phyloP scores from a whole-genome alignment of 2,329 filamentous ascomycete species.

The Tolypocladium guangdongense region DNA sequence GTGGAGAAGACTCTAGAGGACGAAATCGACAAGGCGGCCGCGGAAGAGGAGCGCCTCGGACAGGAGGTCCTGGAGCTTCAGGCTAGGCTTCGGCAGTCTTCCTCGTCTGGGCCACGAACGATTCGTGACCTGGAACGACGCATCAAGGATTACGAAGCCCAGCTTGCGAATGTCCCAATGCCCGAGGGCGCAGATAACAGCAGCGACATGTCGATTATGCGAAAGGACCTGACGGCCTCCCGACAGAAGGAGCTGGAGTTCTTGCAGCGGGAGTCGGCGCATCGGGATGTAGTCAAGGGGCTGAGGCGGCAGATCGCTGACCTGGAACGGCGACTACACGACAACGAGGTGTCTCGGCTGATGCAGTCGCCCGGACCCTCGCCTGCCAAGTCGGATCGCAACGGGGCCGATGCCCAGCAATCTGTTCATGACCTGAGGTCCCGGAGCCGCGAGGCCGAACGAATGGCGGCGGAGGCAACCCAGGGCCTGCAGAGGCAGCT shows the following conservation, averaged over 20 bases:
- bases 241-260: conserved; percentile 56
- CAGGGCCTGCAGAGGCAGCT: conserved; percentile 44
- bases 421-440: conserved; percentile 44
- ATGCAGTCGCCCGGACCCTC: conserved; percentile 34
- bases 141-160: conserved; percentile 42
- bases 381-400: conserved; percentile 31
- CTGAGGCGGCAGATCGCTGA: conserved; percentile 56
- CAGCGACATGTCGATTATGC: conserved; percentile 48
- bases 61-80: conserved; percentile 44
- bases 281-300: conserved; percentile 50
- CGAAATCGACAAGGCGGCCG: conserved; percentile 54
- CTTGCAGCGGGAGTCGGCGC: conserved; percentile 52
- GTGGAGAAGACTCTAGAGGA: conserved; percentile 54
- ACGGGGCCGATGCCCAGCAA: conserved; percentile 39
- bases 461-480: conserved; percentile 27
- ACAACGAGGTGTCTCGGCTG: conserved; percentile 45
- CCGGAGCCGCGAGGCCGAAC: conserved; percentile 39
- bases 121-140: conserved; percentile 55
- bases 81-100: conserved; percentile 31
- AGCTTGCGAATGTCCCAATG: conserved; percentile 22
- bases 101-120: conserved; percentile 40
- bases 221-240: conserved; percentile 50
- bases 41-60: conserved; percentile 53
- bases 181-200: conserved; percentile 29
- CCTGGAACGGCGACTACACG: conserved; percentile 56